Evolutionary conservation across 1,284 basidiomycete genomes (phyloP), one percentile per base, ranked within the genome.

Genomic region (Meira nashicola): DNA sequence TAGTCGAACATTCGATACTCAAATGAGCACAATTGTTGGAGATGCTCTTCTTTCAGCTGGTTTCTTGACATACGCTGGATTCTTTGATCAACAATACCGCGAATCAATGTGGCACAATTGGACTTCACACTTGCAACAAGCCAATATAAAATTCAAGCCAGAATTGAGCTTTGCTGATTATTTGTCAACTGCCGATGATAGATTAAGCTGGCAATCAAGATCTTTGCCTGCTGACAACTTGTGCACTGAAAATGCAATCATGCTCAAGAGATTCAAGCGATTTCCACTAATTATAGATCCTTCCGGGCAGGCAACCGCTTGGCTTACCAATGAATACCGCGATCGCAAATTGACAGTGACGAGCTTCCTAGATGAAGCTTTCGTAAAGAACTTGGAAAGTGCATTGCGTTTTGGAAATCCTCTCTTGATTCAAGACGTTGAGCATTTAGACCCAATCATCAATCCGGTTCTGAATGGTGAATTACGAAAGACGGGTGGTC

Each of bases 321-420:
- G 94, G 85, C 81, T 98, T 58, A 83, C 93, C 67, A 94, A 95
- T 73, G 89, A 96, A 78, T 95, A 94, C 83, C 89, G 87, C 79
- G 89, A 93, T 55, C 87, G 92, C 70, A 98, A 98, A 82, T 93
- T 98, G 73, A 92, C 92, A 0, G 89, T 96, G 63, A 97, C 95
- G 0, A 96, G 92, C 74, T 99, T 98, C 87, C 83, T 97, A 60
- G 95, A 99, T 78, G 93, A 95, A 77, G 89, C 95, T 0, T 98
- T 98, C 87, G 84, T 97, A 71, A 98, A 99, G 81, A 92, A 95
- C 46, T 83, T 99, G 65, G 95, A 99, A 80, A 93, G 90, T 72
- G 95, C 95, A n/a, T 84, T 99, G 60, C 93, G 95, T 47, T 99
- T 99, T 79, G 95, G 95, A 44, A 97, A 96, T 68, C 92, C 95